phyloP scores from a whole-genome alignment of 1,284 basidiomycete genomes.

The Fomitopsis palustris region DNA sequence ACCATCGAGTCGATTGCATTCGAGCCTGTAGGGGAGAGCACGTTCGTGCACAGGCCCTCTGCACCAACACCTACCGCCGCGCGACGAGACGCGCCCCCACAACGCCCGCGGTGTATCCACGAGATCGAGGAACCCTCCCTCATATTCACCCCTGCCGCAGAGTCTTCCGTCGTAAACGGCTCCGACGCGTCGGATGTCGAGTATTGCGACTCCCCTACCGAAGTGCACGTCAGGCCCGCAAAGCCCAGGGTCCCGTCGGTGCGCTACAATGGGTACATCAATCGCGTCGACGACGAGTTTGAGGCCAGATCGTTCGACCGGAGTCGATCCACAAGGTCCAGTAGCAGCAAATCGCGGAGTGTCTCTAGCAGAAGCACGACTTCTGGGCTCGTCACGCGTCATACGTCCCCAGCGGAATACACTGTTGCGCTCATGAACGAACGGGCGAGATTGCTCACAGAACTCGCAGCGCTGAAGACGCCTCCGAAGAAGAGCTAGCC shows the following conservation, averaged over 20 bases:
- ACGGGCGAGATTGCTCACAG: constrained; percentile 43
- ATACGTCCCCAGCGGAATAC: constrained; percentile 38
- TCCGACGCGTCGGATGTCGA: not conserved
- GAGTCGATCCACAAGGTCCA: constrained; percentile 2
- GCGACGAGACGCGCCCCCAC: not conserved
- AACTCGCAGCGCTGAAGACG: constrained; percentile 37
- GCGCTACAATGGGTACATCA: constrained; percentile 51
- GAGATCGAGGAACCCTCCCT: constrained; percentile 44
- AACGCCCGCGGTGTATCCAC: constrained; percentile 42
- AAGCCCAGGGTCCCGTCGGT: constrained; percentile 26
- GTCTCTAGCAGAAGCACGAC: not conserved
- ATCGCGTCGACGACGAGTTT: constrained; percentile 43
- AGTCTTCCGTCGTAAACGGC: constrained; percentile 1
- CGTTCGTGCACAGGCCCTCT: not conserved
- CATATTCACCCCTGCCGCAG: constrained; percentile 12
- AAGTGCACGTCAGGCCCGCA: constrained; percentile 5
- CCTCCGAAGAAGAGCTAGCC: not conserved
- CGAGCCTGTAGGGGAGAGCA: constrained; percentile 6
- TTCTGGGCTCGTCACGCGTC: constrained; percentile 27
- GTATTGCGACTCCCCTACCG: constrained; percentile 12
- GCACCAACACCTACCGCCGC: constrained; percentile 6
- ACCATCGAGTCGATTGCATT: constrained; percentile 33
- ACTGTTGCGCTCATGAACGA: constrained; percentile 48
- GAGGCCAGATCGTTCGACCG: constrained; percentile 48
- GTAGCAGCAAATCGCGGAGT: constrained; percentile 4